A percentile compares a stretch with the other conserved stretches of the same genome.
phyloP scores from a whole-genome alignment of 2,329 filamentous ascomycete species.

The Laburnicola sp. region DNA sequence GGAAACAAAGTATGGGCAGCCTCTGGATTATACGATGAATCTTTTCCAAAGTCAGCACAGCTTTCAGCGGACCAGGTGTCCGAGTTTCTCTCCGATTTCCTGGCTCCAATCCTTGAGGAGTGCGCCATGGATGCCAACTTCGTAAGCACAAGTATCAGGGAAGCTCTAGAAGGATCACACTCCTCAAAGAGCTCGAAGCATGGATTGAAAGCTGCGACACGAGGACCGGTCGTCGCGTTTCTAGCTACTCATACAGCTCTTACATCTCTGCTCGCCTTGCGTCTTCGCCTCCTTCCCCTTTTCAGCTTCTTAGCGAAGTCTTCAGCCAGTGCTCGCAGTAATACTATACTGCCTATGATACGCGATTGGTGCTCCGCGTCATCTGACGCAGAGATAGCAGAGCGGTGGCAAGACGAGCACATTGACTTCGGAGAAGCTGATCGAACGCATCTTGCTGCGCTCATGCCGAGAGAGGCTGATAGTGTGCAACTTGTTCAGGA shows the following conservation, averaged over 20 bases:
- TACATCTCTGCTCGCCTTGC: conserved; percentile 70
- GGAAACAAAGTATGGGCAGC: conserved; percentile 25
- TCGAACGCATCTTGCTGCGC: conserved; percentile 55
- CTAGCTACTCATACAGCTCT: conserved; percentile 71
- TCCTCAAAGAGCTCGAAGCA: conserved; percentile 33
- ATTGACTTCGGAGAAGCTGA: conserved; percentile 56
- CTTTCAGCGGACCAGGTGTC: conserved; percentile 61
- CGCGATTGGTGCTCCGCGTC: conserved; percentile 69
- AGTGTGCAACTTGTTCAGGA: conserved; percentile 59
- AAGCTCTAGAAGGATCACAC: conserved; percentile 60
- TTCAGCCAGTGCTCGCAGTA: conserved; percentile 71
- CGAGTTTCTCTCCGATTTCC: conserved; percentile 63
- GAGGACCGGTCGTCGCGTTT: conserved; percentile 69
- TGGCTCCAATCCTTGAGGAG: conserved; percentile 82
- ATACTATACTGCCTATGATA: conserved; percentile 75
- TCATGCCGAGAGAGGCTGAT: conserved; percentile 61
- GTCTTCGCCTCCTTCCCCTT: conserved; percentile 70
- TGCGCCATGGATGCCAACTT: conserved; percentile 78
- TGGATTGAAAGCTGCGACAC: conserved; percentile 61
- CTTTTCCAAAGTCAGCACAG: conserved; percentile 57
- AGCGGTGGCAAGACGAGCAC: conserved; percentile 55
- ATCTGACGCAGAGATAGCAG: conserved; percentile 54
- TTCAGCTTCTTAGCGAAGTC: conserved; percentile 73
- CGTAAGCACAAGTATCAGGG: conserved; percentile 65
- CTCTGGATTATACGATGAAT: conserved; percentile 61